phyloP scores from a whole-genome alignment of 148 eudicot genomes.

The Arbutus unedo region DNA sequence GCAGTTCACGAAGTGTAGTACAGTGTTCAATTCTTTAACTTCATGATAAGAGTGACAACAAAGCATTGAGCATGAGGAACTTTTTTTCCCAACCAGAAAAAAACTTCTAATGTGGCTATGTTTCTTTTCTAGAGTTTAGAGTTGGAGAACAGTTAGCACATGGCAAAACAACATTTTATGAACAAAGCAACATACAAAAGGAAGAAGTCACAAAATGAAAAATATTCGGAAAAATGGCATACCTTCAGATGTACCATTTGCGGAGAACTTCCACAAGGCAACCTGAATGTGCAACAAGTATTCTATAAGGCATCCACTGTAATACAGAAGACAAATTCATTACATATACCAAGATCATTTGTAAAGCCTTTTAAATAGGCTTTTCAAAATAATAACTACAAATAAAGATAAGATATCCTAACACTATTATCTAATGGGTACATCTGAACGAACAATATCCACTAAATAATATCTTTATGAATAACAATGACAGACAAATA shows the following conservation, averaged over 20 bases:
- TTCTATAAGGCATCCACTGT: neutral
- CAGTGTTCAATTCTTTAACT: conserved; percentile 15
- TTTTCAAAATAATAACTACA: neutral
- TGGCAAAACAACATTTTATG: neutral
- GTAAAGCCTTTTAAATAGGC: too few relatives aligned
- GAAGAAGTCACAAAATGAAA: neutral
- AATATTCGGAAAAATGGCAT: neutral
- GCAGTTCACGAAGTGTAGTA: conserved; percentile 24
- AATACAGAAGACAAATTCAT: neutral
- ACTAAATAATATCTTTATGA: neutral
- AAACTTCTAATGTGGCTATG: neutral
- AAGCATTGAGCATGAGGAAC: conserved; percentile 3
- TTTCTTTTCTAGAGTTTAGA: neutral
- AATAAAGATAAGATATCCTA: neutral
- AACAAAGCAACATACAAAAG: neutral
- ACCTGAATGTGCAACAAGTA: conserved; percentile 53
- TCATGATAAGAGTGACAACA: conserved; percentile 2
- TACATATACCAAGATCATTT: neutral
- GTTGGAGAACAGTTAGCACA: neutral
- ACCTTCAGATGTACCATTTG: conserved; percentile 54
- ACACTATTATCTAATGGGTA: neutral
- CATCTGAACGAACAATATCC: neutral
- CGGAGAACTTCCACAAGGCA: conserved; percentile 87
- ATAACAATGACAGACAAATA: neutral
- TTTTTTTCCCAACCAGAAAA: neutral